A percentile compares a stretch with the other conserved stretches of the same genome.
phyloP scores from a whole-genome alignment of 305 asterid genomes.

The Solanum hybrid region DNA sequence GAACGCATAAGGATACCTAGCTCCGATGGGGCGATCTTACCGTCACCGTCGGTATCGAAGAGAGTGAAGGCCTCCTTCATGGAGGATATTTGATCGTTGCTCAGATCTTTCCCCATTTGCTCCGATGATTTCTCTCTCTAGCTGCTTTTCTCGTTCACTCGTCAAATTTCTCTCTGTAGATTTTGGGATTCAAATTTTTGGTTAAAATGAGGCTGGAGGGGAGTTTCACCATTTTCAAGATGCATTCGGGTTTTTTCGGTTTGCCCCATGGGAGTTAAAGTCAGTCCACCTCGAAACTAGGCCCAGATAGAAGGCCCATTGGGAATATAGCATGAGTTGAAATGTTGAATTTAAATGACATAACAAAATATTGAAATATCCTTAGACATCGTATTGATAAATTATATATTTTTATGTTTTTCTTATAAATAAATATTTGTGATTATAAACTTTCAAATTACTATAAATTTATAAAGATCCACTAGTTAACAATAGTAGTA shows the following conservation, averaged over 20 bases:
- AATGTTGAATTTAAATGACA: background rate
- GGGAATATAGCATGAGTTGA: background rate
- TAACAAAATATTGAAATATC: no score
- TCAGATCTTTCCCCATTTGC: slow-evolving; percentile 88
- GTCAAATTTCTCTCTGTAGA: background rate
- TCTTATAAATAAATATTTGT: no score
- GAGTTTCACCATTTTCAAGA: background rate
- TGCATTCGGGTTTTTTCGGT: background rate
- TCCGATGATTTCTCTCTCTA: background rate
- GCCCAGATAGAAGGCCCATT: background rate
- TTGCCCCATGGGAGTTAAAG: background rate
- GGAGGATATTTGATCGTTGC: slow-evolving; percentile 66
- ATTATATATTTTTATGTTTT: no score
- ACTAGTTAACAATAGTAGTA: background rate
- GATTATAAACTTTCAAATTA: background rate
- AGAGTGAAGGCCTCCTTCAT: slow-evolving; percentile 93
- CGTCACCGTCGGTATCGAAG: slow-evolving; percentile 91
- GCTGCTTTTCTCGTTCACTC: background rate
- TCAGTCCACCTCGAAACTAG: background rate
- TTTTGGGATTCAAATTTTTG: background rate
- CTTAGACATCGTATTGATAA: background rate
- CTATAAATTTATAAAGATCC: no score
- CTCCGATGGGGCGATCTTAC: slow-evolving; percentile 92
- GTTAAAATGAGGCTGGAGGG: background rate
- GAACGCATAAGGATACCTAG: slow-evolving; percentile 96